Evolutionary conservation across 352 stramenopile genomes (phyloP), one percentile per base, ranked within the genome.

Genomic region (Globisporangium nunn): DNA sequence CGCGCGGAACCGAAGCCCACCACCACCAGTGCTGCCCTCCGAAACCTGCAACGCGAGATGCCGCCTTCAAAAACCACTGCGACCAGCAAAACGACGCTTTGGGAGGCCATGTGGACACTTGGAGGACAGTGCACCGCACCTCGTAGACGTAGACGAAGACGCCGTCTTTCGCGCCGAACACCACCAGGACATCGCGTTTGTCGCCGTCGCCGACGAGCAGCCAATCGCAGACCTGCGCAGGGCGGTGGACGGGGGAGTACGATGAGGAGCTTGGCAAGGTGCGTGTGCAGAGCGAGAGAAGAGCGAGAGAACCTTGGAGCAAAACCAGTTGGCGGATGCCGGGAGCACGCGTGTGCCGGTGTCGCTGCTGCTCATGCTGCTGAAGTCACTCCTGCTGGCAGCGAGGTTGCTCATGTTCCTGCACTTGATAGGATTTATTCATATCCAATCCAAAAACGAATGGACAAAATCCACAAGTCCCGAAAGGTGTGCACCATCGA

Each of bases 241-340:
- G 23, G 23, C 23, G 23, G 23, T 23, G 23, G 15, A 10, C 7
- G 39, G 4, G 28, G 17, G 50, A 23, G 35, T 46, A 0, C n/a
- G 46, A 44, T 29, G 1, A 67, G 59, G 33, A 28, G 15, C 3
- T 12, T 17, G n/a, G 18, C 18, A 53, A 28, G 10, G 30, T 23
- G 23, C 23, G 23, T 23, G 23, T 1, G 23, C 23, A 41, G 15
- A 50, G n/a, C 1, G 31, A 2, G 29, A 2, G 29, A 59, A 18
- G 28, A 33, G 8, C 17, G 23, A 1, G 14, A 6, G 14, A 28
- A 91, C 81, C 70, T 92, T 76, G 3, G 82, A 81, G 64, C 72
- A 88, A 49, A 85, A 91, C 80, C 82, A 93, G 74, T 91, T 91
- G 47, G 76, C 63, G 18, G 78, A 88, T 8, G 78, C 73, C 11